Percentiles rank a stretch among this genome's conserved stretches.
These are phyloP conservation scores for Rhodotorula sphaerocarpa DNA, from an alignment of 768 basidiomycete species.

Conservation along the genomic window DNA sequence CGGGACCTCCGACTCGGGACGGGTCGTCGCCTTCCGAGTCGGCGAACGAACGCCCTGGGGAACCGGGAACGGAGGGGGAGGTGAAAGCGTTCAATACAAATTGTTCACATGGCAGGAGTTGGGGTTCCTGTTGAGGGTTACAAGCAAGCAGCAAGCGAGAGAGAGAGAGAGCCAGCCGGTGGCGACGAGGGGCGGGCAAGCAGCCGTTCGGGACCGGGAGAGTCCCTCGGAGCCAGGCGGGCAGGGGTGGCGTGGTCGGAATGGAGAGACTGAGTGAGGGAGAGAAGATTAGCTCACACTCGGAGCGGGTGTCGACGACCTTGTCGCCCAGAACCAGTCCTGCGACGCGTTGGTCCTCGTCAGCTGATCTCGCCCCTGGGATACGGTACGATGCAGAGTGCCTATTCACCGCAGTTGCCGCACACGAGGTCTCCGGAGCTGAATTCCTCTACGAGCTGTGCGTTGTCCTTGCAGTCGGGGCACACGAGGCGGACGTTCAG, in stretches of 20 bases:
- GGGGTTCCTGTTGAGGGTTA: no score
- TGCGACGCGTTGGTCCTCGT: no score
- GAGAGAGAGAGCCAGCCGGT: no score
- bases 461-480: slow-evolving; percentile 87
- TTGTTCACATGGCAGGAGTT: no score
- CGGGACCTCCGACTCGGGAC: slow-evolving; percentile 96
- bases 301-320: slow-evolving; percentile 93
- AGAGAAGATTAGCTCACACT: slow-evolving; percentile 64
- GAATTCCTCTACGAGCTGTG: slow-evolving; percentile 89
- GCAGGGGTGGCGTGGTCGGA: no score
- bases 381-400: neutral
- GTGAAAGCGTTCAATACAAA: slow-evolving; percentile 6
- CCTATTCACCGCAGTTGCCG: slow-evolving; percentile 58
- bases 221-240: no score
- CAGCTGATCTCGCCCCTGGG: no score
- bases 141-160: no score
- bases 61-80: slow-evolving; percentile 1
- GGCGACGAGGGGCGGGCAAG: no score
- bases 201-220: no score
- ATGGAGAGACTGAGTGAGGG: no score
- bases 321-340: slow-evolving; percentile 88
- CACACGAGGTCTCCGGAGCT: slow-evolving; percentile 96
- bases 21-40: slow-evolving; percentile 99
- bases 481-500: slow-evolving; percentile 53
- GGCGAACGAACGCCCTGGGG: slow-evolving; percentile 73